Evolutionary conservation across 2,329 filamentous ascomycete genomes (phyloP), one percentile per base, ranked within the genome.

Genomic region (Talaromyces islandicus): DNA sequence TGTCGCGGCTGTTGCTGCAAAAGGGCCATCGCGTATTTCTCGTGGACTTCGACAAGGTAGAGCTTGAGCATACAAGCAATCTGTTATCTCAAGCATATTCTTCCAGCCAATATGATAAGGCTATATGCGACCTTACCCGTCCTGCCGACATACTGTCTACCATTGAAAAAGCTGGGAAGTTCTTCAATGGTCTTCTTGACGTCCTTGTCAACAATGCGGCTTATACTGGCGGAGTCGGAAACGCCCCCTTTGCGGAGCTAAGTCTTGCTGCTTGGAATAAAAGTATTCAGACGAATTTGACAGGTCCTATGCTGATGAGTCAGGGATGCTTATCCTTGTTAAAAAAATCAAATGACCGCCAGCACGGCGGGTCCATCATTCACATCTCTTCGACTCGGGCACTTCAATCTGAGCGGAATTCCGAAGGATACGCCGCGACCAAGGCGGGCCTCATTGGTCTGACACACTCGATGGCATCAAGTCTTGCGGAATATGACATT

Each of bases 351-450:
- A 19, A 30, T 11, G 41, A 19, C 14, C 59, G 51, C 27, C 32
- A 55, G 41, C 52, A 21, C 27, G 55, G 59, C 24, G 59, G 56
- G 7, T 58, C 51, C 41, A 58, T 61, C 7, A 58, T 61, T 19
- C 59, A 61, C 35, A 55, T 61, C 21, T 61, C 59, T 7, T 61
- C 59, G 27, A 61, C 59, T 12, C 59, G 59, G 14, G 59, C 59
- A 19, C 59, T 30, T 27, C 59, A 61, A 48, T 61, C 59, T 3
- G 59, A 61, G 27, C 59, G 56, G 14, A 54, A 61, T 38, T 61
- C 56, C 2, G 59, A 61, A 29, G 32, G 55, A 11, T 61, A 61
- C 19, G 59, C 59, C 25, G 59, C 59, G 4, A 61, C 59, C 1
- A 61, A 61, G 38, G 59, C 59, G 0, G 59, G 59, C 1, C 30